Evolutionary conservation across 2,329 filamentous ascomycete genomes (phyloP), one percentile per base, ranked within the genome.

Genomic region (Cordyceps pruinosa): DNA sequence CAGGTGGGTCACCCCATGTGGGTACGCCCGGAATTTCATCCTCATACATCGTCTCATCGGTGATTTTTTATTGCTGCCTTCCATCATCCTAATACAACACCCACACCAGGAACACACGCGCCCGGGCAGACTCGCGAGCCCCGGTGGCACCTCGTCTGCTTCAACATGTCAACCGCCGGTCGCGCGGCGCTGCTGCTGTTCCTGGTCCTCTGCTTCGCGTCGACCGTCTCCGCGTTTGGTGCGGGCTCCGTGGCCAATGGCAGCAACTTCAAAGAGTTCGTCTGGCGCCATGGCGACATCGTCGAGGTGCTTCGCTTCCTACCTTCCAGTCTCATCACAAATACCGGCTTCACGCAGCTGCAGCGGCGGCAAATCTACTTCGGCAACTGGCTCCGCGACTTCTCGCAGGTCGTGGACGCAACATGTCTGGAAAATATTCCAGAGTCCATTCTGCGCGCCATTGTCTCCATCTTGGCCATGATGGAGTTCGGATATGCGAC

Each of bases 371-470:
- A 70, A 59, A 67, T 74, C 19, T 74, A 74, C 47, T 68, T 68
- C 60, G 66, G 66, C 8, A 68, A 68, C 58, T 68, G 66, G 66
- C 75, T 90, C 42, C 79, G 88, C 58, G 88, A 91, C 72, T 91
- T 90, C 69, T 89, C 86, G 10, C 87, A 90, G 66, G 87, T 88
- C 35, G 79, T 90, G 68, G 88, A 90, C 66, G 85, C 89, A 5
- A 67, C 66, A 15, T 65, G 66, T 48, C 64, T 68, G n/a, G 66
- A 68, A 10, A 68, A 65, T 19, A 61, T 68, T 0, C 64, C 66
- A 0, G 66, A 68, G 46, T 62, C 66, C 1, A 62, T 66, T 6
- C 61, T 68, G 4, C 61, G 66, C 26, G 65, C 67, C 49, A 66
- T 69, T 9, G 66, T 69, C 19, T 66, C 66, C 49, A 65, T 69